Evolutionary conservation across 2,329 filamentous ascomycete genomes (phyloP), one percentile per base, ranked within the genome.

Genomic region (Ceratocystis colombiana): DNA sequence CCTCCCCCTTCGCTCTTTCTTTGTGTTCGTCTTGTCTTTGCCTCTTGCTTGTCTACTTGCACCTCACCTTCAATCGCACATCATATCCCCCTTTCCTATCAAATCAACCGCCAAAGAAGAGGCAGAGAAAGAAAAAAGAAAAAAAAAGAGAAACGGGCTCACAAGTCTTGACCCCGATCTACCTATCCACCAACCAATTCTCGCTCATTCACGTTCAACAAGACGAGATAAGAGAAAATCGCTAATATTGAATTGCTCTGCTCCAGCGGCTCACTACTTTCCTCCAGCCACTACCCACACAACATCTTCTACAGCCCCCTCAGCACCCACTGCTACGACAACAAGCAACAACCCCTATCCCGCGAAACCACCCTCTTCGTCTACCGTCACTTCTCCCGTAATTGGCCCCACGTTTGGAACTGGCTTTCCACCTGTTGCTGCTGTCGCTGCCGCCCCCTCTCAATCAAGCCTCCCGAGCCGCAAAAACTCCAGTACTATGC

Each of bases 221-320:
- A 37, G 6, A n/a, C 15, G 28, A 30, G 22, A 25, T 8, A n/a
- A 33, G 1, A 59, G 33, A 59, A 59, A 37, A n/a, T 70, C 68
- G 70, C 68, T 68, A 68, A 67, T 69, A 67, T 67, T 64, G 61
- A 69, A 66, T 64, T 68, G 48, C 69, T 67, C 66, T 64, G 62
- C 67, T 66, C 22, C 64, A 66, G 64, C 66, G 70, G 67, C 65
- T 67, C 63, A 62, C 70, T 65, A 70, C 73, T 73, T 74, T 62
- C 68, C 72, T 50, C 72, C 72, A 62, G 71, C 71, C 68, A 71
- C 71, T 68, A 74, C 76, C 46, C 44, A 44, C 37, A 41, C 61
- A 63, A 5, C 46, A 1, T 63, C 61, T 15, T 63, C 61, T 48
- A 67, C 48, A n/a, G 30, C 46, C 37, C 20, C 33, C 10, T 10